A percentile compares a stretch with the other conserved stretches of the same genome.
These are phyloP conservation scores for Oryza nivara DNA, from an alignment of 176 grass and related monocot genomes.

Conservation along the genomic window DNA sequence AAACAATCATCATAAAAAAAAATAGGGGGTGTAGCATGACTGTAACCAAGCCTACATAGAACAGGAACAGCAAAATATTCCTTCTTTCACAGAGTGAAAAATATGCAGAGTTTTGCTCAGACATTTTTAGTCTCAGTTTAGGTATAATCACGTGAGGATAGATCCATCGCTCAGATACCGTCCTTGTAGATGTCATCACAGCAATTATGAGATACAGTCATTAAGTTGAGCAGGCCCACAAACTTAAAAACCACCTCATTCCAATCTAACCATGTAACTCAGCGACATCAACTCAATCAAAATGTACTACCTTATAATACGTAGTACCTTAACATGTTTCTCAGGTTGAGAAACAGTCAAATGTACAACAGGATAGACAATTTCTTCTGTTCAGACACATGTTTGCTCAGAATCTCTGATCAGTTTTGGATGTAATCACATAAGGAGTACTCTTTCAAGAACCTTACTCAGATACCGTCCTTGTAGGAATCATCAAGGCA, in stretches of 20 bases:
- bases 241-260: neutral
- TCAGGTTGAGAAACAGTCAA: too few relatives aligned
- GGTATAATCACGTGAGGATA: constrained; percentile 26
- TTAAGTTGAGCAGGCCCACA: neutral
- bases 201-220: neutral
- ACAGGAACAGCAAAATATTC: neutral
- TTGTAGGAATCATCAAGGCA: neutral
- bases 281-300: neutral
- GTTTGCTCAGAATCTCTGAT: constrained; percentile 9
- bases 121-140: constrained; percentile 18
- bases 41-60: neutral
- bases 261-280: neutral
- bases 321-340: too few relatives aligned
- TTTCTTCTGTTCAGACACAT: too few relatives aligned
- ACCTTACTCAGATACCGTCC: constrained; percentile 25
- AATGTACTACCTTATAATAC: neutral
- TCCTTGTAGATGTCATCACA: constrained; percentile 27
- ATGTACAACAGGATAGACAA: too few relatives aligned
- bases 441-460: neutral
- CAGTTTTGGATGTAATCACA: neutral
- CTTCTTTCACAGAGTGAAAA: neutral
- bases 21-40: neutral
- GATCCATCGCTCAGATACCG: constrained; percentile 24
- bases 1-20: constrained; percentile 1
- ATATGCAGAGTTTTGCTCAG: neutral